Base-by-base conservation (phyloP, 805 yeast genomes). In the Pichia heedii region DNA sequence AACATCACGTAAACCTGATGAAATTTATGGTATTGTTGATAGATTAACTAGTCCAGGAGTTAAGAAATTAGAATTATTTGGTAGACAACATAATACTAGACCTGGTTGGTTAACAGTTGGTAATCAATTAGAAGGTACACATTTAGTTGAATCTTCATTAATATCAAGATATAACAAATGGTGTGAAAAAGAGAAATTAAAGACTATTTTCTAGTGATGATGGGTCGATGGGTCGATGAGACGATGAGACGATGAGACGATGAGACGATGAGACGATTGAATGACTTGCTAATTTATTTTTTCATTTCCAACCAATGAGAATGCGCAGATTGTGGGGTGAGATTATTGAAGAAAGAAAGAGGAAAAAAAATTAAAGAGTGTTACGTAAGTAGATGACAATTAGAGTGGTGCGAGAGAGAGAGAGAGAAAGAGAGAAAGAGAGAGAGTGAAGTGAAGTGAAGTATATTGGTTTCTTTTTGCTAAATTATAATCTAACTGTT, bases 21-120 rank as follows among this genome's bases (percentile, higher is more conserved):
- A 89, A 66, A 64, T 82, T 13, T 89, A 89, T 57, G 93, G 81
- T 9, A 77, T 90, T 48, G 81, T 84, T 13, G 97, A 90, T 52
- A 67, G 96, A 45, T 56, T 89, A 10, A 96, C 81, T 4, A 97
- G 96, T 0, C 68, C 68, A 4, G 75, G 79, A 46, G 74, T 88
- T 4, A 68, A 94, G 24, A 89, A 90, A 56, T 67, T 90, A 26
- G 97, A 90, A 60, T 77, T 90, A 2, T 89, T 89, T 63, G 97
- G 97, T 5, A 72, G 95, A 44, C 83, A 80, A 50, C 90, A 85
- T 55, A 89, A 90, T 55, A 70, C 82, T 1, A 71, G 96, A 32
- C 84, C 87, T 0, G 96, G 96, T 0, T 90, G 97, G 97, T 65
- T 89, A 51, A 67, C 94, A 0, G 74, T 87, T 41, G 96, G 95